Percentiles rank a stretch among this genome's conserved stretches.
phyloP scores from a whole-genome alignment of 352 stramenopile genomes.

The Detonula confervacea region DNA sequence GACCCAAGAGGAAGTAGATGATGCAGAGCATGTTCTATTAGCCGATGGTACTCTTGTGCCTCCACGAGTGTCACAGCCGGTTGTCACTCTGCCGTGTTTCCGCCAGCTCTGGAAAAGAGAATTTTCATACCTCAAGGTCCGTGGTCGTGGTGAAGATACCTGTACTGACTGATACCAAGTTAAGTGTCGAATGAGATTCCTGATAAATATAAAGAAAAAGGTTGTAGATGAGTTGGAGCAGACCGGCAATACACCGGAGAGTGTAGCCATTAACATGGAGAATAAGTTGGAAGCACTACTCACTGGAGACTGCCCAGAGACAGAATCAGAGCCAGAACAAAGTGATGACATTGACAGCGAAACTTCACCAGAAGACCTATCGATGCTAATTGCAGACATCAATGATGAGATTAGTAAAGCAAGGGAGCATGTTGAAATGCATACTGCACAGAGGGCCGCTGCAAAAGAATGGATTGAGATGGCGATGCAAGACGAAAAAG shows the following conservation, averaged over 20 bases:
- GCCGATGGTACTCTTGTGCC: not conserved
- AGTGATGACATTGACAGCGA: not conserved
- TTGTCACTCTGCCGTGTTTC: no score
- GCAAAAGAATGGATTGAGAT: not conserved
- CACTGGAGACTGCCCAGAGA: not conserved
- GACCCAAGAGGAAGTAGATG: not conserved
- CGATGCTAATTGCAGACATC: not conserved
- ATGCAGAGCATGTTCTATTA: not conserved
- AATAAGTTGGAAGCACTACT: not conserved
- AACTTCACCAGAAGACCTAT: not conserved
- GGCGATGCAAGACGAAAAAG: not conserved
- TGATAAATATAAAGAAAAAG: not conserved
- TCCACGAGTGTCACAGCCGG: not conserved
- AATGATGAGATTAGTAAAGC: not conserved
- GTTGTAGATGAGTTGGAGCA: not conserved
- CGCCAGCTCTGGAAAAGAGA: not conserved
- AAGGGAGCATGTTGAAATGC: not conserved
- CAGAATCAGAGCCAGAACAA: not conserved
- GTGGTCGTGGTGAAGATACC: not conserved
- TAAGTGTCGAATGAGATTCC: not conserved
- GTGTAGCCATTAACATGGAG: not conserved
- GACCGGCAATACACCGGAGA: not conserved
- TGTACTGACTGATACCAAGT: constrained; percentile 4
- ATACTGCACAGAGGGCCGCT: not conserved
- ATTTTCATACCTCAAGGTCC: not conserved